Conservation (phyloP, 768 basidiomycete genomes). For the Suillus hirtellus region DNA sequence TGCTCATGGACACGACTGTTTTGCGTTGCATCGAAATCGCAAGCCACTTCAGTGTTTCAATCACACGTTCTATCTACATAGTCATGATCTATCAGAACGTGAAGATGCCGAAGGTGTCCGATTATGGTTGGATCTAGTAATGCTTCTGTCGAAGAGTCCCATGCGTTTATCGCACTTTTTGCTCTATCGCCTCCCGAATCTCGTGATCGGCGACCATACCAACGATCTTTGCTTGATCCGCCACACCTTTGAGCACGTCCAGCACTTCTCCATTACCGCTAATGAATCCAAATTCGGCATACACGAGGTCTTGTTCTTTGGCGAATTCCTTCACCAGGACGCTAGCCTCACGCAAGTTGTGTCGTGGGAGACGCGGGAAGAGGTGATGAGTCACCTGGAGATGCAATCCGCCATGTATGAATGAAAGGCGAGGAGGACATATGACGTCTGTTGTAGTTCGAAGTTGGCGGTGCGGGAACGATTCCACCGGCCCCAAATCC, state of each 20-base stretch:
- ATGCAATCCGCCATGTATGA: conserved; percentile 96
- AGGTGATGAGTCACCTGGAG: conserved; percentile 97
- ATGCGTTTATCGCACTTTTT: conserved; percentile 33
- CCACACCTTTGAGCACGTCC: conserved; percentile 79
- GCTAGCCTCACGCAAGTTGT: conserved; percentile 86
- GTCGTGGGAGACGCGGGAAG: conserved; percentile 92
- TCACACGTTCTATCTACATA: background rate
- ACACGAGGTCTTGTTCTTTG: conserved; percentile 78
- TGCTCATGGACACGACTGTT: conserved; percentile 23
- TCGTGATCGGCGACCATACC: conserved; percentile 80
- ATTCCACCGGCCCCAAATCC: conserved; percentile 88
- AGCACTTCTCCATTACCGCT: conserved; percentile 85
- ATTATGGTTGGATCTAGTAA: conserved; percentile 1
- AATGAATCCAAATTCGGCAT: conserved; percentile 90
- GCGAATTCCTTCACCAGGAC: conserved; percentile 86
- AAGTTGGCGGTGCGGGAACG: conserved; percentile 90
- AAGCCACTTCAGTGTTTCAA: conserved; percentile 21
- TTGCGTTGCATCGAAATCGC: conserved; percentile 17
- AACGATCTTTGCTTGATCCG: conserved; percentile 83
- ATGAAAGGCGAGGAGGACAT: conserved; percentile 79
- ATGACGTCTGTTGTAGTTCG: conserved; percentile 97
- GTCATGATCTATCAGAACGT: conserved; percentile 7
- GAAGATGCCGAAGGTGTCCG: conserved; percentile 18
- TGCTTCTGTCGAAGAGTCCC: background rate
- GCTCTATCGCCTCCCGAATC: conserved; percentile 60